Conservation (phyloP, 169 alveolate species). For the Plasmodium malariae region DNA sequence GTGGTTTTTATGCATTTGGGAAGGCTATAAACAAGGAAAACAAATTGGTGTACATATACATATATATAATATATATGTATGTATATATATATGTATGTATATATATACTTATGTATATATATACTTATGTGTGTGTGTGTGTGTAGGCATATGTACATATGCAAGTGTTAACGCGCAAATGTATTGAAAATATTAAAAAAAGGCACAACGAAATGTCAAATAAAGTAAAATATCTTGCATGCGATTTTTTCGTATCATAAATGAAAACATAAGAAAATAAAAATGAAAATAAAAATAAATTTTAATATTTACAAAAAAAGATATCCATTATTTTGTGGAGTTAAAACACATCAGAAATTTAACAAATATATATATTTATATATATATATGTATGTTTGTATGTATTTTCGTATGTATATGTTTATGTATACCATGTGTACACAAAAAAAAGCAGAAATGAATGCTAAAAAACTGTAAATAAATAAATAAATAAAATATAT, state of each 20-base stretch:
- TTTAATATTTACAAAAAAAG: no score
- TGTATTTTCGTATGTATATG: background rate
- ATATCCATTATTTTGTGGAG: background rate
- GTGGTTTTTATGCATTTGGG: no score
- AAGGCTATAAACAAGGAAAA: no score
- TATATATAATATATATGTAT: no score
- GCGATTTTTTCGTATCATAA: background rate
- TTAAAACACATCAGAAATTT: background rate
- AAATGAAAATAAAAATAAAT: no score
- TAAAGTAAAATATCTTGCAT: background rate
- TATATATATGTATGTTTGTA: background rate
- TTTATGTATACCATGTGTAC: no score
- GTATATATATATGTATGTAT: no score
- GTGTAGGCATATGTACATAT: background rate
- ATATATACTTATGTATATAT: background rate
- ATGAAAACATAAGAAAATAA: background rate
- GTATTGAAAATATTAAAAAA: background rate
- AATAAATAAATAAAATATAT: no score
- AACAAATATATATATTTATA: no score
- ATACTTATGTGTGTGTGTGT: background rate
- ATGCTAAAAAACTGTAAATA: background rate
- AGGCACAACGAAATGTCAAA: background rate
- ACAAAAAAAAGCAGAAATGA: background rate
- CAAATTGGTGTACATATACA: no score
- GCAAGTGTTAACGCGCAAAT: background rate